Conservation (phyloP, 345 rosid genomes). For the Eutrema japonicum region DNA sequence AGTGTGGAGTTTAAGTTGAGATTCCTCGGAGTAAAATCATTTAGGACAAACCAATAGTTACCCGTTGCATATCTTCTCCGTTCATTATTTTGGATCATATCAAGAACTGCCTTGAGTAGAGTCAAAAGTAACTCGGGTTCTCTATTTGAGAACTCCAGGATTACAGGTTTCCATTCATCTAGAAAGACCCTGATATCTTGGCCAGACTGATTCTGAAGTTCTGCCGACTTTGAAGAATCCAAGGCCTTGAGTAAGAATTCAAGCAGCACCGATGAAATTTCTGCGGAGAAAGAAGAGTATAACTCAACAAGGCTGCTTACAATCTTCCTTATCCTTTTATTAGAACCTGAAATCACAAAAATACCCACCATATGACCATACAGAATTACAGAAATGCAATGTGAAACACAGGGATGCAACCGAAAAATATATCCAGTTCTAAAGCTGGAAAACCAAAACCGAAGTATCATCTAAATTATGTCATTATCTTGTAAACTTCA, state of each 20-base stretch:
- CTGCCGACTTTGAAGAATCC: conserved; percentile 51
- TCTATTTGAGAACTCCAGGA: conserved; percentile 60
- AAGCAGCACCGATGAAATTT: conserved; percentile 67
- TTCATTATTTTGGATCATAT: conserved; percentile 57
- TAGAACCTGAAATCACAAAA: conserved; percentile 59
- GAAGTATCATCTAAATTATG: conserved; percentile 4
- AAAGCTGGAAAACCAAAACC: background rate
- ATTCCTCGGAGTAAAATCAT: conserved; percentile 3
- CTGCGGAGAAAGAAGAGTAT: conserved; percentile 70
- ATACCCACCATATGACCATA: conserved; percentile 24
- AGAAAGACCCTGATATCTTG: conserved; percentile 45
- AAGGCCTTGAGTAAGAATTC: conserved; percentile 63
- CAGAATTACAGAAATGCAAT: conserved; percentile 13
- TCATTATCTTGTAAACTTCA: conserved; percentile 12
- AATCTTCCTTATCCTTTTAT: conserved; percentile 55
- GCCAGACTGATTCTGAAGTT: conserved; percentile 41
- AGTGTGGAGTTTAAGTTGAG: conserved; percentile 5
- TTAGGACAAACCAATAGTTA: conserved; percentile 36
- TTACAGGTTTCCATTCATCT: conserved; percentile 73
- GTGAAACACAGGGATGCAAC: conserved; percentile 4
- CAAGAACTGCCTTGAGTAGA: conserved; percentile 67
- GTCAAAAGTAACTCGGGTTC: conserved; percentile 75
- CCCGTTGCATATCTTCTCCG: conserved; percentile 54
- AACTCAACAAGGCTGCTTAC: conserved; percentile 62
- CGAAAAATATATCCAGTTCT: background rate